Conservation (phyloP, 2,329 filamentous ascomycete genomes). For the Penicillium sp. region DNA sequence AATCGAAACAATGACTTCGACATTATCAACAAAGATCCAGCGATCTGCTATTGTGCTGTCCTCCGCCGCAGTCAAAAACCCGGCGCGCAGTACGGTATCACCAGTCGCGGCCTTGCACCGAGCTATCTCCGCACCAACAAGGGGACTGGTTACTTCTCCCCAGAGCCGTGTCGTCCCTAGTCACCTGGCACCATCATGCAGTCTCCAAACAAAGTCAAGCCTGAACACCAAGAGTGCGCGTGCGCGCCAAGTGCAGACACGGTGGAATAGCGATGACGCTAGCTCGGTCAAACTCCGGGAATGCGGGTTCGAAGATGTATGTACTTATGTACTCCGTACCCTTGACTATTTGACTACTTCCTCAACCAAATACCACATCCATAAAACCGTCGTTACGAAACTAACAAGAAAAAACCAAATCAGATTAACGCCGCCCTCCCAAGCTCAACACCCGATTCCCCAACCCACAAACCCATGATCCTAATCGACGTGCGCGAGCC, state of each 20-base stretch:
- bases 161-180: neutral
- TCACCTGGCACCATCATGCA: neutral
- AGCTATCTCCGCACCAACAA: conserved; percentile 13
- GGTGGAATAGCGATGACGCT: conserved; percentile 22
- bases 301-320: conserved; percentile 40
- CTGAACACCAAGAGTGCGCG: neutral
- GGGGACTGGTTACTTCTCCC: conserved; percentile 10
- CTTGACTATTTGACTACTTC: neutral
- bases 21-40: conserved; percentile 12
- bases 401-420: neutral
- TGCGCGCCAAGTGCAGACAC: conserved; percentile 11
- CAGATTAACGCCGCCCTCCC: conserved; percentile 40
- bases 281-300: conserved; percentile 17
- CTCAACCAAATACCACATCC: neutral
- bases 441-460: conserved; percentile 14
- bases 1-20: conserved; percentile 14
- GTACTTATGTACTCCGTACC: neutral
- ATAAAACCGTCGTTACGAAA: neutral
- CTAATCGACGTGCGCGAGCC: conserved; percentile 51
- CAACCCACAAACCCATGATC: conserved; percentile 33
- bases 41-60: conserved; percentile 8
- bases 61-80: conserved; percentile 1
- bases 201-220: neutral
- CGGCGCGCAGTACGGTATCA: conserved; percentile 6
- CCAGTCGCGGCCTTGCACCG: conserved; percentile 9